Evolutionary conservation across 2,329 filamentous ascomycete species (phyloP).

Genomic region (Cladophialophora immunda): DNA sequence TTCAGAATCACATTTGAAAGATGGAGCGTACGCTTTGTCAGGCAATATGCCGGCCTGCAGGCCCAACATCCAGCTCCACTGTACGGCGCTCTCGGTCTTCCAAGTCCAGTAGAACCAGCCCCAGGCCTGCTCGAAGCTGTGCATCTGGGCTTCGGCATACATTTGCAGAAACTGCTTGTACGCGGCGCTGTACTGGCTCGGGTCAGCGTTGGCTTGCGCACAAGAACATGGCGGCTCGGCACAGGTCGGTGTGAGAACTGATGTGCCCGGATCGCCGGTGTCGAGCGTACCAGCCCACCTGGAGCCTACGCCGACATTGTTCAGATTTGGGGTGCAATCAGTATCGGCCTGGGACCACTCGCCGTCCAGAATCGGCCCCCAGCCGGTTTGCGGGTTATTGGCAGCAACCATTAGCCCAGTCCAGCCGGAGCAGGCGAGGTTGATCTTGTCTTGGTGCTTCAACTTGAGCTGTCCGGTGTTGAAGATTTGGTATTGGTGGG

Average conservation of each 20-base stretch:
- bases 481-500: slow-evolving; percentile 98
- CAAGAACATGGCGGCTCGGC: slow-evolving; percentile 78
- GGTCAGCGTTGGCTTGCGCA: slow-evolving; percentile 76
- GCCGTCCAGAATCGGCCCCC: slow-evolving; percentile 91
- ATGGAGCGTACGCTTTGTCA: slow-evolving; percentile 72
- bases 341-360: slow-evolving; percentile 99
- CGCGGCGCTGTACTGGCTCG: slow-evolving; percentile 69
- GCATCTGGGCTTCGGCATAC: slow-evolving; percentile 97
- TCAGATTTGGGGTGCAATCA: slow-evolving; percentile 86
- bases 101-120: slow-evolving; percentile 99
- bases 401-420: slow-evolving; percentile 77
- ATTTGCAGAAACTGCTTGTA: slow-evolving; percentile 89
- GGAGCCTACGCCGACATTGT: slow-evolving; percentile 86
- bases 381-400: slow-evolving; percentile 70
- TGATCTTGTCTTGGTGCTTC: slow-evolving; percentile 82
- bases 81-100: slow-evolving; percentile 83
- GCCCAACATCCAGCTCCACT: slow-evolving; percentile 93
- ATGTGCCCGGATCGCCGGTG: slow-evolving; percentile 68
- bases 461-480: slow-evolving; percentile 85
- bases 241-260: slow-evolving; percentile 76
- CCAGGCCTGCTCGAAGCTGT: slow-evolving; percentile 89
- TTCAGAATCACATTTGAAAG: slow-evolving; percentile 70
- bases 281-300: slow-evolving; percentile 88
- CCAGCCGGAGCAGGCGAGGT: slow-evolving; percentile 90
- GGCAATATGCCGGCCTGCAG: slow-evolving; percentile 82